Base-by-base conservation (phyloP, 495 filamentous ascomycete genomes). In the Penicillium angulare region DNA sequence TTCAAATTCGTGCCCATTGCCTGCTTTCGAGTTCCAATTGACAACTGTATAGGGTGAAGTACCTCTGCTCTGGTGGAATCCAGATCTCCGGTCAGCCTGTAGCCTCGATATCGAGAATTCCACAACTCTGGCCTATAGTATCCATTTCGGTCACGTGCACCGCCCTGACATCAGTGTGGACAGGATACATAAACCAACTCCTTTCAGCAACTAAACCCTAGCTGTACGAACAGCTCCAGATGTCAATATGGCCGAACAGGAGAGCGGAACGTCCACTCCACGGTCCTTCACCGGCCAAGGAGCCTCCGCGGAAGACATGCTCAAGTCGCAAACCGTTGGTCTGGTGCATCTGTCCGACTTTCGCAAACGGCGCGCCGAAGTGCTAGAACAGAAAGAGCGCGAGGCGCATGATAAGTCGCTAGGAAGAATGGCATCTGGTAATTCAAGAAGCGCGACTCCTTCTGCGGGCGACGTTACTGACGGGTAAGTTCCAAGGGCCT, bases 281-380 rank as follows among this genome's bases (percentile, higher is more conserved):
- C 66, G 73, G 51, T 73, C 73, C 16, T 97, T 97, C 72, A 88
- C 86, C 3, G 74, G 86, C 16, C 89, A 93, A 55, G 83, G 79
- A 45, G 79, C 86, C 47, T 92, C 91, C 0, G 87, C 91, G 13
- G 87, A 95, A 71, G 88, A 97, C 49, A 78, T 92, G n/a, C 82
- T 98, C 43, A 91, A 90, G 56, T 90, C 86, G 32, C 87, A 91
- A 64, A 98, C 93, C 1, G 91, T 96, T 45, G 93, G 93, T 36
- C 84, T 98, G 12, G 93, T 97, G 35, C 80, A 89, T 47, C 84
- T 97, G 33, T 88, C 85, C 57, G 93, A 97, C 65, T 98, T 97
- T 74, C 91, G 93, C 68, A 97, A 98, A 71, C 86, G 93, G 32
- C 90, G 93, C 67, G 92, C 91, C 56, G 90, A 98, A 68, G 89